phyloP scores from a whole-genome alignment of 441 rosid genomes.

The Brassica balearica region DNA sequence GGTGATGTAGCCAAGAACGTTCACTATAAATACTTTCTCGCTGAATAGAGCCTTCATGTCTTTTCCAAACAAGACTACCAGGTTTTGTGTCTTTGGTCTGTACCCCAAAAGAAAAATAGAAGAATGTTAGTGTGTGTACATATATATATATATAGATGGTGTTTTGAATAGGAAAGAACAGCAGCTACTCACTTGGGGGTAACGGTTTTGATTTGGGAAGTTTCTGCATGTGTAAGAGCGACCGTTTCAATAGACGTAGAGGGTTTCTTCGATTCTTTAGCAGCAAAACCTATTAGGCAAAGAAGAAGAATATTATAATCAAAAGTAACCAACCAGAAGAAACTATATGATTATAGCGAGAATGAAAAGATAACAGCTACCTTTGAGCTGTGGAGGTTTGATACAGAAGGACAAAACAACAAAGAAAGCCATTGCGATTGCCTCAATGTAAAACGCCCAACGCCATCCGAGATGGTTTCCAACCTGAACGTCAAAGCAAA shows the following conservation, averaged over 20 bases:
- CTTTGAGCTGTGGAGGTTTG: slow-evolving; percentile 92
- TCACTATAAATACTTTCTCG: slow-evolving; percentile 61
- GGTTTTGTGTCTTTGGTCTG: slow-evolving; percentile 45
- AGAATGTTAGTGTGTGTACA: neutral
- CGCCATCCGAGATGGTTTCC: slow-evolving; percentile 81
- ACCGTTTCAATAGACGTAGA: slow-evolving; percentile 47
- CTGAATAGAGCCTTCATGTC: slow-evolving; percentile 62
- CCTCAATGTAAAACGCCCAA: slow-evolving; percentile 87
- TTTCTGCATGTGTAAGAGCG: slow-evolving; percentile 43
- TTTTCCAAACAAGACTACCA: slow-evolving; percentile 55
- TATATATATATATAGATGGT: too few relatives aligned
- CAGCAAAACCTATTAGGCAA: slow-evolving; percentile 58
- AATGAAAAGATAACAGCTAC: slow-evolving; percentile 41
- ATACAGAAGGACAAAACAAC: slow-evolving; percentile 72
- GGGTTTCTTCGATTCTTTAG: slow-evolving; percentile 48
- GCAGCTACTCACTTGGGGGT: slow-evolving; percentile 53
- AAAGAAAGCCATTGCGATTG: slow-evolving; percentile 84
- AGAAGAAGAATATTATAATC: neutral
- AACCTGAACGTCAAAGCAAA: slow-evolving; percentile 56
- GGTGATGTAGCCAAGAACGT: slow-evolving; percentile 69
- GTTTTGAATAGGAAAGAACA: too few relatives aligned
- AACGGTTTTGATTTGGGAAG: slow-evolving; percentile 40
- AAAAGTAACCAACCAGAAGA: neutral
- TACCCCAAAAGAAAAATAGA: slow-evolving; percentile 4
- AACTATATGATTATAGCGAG: neutral